Evolutionary conservation across 2,329 filamentous ascomycete genomes (phyloP).

Genomic region (Beauveria bassiana): DNA sequence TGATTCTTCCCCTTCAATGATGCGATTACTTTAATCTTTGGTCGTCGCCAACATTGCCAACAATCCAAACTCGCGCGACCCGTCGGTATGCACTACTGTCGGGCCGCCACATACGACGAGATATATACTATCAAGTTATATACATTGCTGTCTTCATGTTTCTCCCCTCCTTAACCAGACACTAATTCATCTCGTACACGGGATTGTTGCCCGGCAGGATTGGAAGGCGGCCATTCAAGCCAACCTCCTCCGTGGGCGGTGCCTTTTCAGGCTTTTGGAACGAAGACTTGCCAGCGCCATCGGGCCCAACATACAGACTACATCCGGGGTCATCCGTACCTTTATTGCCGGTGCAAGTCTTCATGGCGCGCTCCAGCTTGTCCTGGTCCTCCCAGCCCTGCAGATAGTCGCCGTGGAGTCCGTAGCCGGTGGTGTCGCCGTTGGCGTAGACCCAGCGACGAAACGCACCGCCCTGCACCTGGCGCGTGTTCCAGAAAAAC

Average conservation of each 20-base stretch:
- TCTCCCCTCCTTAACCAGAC: rapidly evolving
- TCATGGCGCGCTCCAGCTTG: slow-evolving; percentile 18
- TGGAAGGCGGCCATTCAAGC: slow-evolving; percentile 16
- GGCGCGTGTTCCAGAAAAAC: slow-evolving; percentile 35
- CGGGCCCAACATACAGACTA: slow-evolving; percentile 18
- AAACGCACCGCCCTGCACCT: slow-evolving; percentile 17
- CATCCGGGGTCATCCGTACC: slow-evolving; percentile 18
- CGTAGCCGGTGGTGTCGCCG: slow-evolving; percentile 22
- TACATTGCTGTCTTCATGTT: neutral
- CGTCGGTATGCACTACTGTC: no score
- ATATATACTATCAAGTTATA: neutral
- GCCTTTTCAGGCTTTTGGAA: slow-evolving; percentile 14
- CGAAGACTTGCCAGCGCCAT: slow-evolving; percentile 16
- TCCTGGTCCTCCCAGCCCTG: slow-evolving; percentile 23
- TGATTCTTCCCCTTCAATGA: neutral
- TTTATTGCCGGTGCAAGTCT: slow-evolving; percentile 19
- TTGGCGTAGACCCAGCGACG: slow-evolving; percentile 20
- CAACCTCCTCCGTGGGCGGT: slow-evolving; percentile 20
- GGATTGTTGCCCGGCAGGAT: slow-evolving; percentile 22
- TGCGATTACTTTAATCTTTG: neutral
- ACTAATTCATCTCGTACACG: slow-evolving; percentile 1
- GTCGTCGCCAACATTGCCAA: no score
- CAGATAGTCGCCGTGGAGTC: slow-evolving; percentile 22
- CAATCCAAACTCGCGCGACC: no score
- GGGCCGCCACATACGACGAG: neutral